Evolutionary conservation across 2,329 filamentous ascomycete species (phyloP), one percentile per base, ranked within the genome.

Genomic region (Paecilomyces sp.): DNA sequence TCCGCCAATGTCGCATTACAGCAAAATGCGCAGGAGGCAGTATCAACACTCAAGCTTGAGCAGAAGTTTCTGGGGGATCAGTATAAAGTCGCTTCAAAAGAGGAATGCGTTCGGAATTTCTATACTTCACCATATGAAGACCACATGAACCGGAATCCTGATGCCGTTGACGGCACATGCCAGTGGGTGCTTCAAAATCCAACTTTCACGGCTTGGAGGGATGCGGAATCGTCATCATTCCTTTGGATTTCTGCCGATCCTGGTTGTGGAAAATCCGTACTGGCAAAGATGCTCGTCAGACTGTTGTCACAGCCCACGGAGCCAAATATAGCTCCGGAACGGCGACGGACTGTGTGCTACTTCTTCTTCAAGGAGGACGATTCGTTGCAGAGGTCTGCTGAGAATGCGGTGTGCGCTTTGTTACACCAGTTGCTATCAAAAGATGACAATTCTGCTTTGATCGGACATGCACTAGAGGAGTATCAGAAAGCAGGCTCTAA

Each of bases 351-450:
- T 0, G 66, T 65, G 3, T 77, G 73, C 55, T 79, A 79, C 57
- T 80, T 78, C 66, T 80, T 80, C 63, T 80, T 79, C 68, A 78
- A 78, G 36, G 76, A 78, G n/a, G 68, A 70, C 55, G 72, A 70
- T 28, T 65, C 70, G 3, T 70, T 76, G 22, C 74, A 78, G 51
- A 73, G 60, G 15, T 69, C 55, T 9, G 31, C 63, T 3, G 61
- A 60, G 12, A 62, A 30, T 41, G 76, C 76, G 11, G 47, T 79
- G 0, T 68, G 70, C 31, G 71, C 67, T 24, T 64, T 79, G 0
- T 51, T 80, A 3, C 73, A 70, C n/a, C 77, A 79, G 33, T 59
- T 80, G 1, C 73, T 79, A 55, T 47, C 9, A 0, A 62, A 68
- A 41, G 65, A 62, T 13, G 60, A 60, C 28, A 12, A 34, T 60